phyloP scores from a whole-genome alignment of 2,329 filamentous ascomycete genomes.

The Monilinia fructicola region DNA sequence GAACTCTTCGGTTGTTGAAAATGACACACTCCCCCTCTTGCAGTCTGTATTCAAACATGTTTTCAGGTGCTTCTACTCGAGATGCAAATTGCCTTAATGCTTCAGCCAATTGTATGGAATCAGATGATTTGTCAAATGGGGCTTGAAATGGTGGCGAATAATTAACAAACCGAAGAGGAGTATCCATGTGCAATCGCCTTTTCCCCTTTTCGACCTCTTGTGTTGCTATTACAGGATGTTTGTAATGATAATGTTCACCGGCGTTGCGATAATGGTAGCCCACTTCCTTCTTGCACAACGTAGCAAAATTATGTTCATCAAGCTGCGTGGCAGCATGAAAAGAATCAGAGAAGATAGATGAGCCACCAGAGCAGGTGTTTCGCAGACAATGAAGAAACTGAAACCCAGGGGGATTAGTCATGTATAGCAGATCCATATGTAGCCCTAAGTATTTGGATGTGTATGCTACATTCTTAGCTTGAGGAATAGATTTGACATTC shows the following conservation, averaged over 20 bases:
- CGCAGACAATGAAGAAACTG: conserved; percentile 88
- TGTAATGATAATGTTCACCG: conserved; percentile 60
- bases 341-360: conserved; percentile 82
- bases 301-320: conserved; percentile 36
- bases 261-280: conserved; percentile 68
- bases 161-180: conserved; percentile 46
- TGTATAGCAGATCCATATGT: conserved; percentile 93
- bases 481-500: conserved; percentile 78
- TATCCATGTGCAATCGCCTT: not conserved
- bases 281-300: conserved; percentile 49
- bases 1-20: conserved; percentile 85
- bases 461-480: conserved; percentile 90
- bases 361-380: conserved; percentile 76
- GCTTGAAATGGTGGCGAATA: conserved; percentile 84
- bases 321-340: conserved; percentile 57
- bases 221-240: conserved; percentile 53
- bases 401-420: conserved; percentile 72
- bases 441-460: conserved; percentile 79
- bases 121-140: conserved; percentile 34
- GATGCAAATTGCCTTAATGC: conserved; percentile 13
- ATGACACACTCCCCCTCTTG: conserved; percentile 83
- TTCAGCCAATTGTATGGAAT: not conserved
- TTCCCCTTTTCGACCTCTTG: not conserved
- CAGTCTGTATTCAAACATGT: conserved; percentile 70
- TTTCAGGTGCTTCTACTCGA: conserved; percentile 46